Evolutionary conservation across 1,284 basidiomycete genomes (phyloP).

Genomic region (Hymenochaete sp.): DNA sequence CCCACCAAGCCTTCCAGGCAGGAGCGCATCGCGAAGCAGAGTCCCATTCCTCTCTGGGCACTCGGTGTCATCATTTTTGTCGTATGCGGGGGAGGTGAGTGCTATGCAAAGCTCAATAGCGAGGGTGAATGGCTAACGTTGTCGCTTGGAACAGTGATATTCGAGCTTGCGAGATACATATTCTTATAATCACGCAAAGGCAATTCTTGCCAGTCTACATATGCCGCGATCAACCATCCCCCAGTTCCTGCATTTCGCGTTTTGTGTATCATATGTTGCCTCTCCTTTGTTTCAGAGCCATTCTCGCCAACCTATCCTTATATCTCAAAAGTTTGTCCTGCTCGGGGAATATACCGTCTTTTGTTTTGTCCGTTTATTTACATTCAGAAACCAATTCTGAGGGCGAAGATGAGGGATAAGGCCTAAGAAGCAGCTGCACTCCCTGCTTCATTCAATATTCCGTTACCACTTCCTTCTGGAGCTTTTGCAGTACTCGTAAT

Average conservation of each 20-base stretch:
- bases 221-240: no score
- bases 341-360: no score
- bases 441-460: conserved; percentile 1
- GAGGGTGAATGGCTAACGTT: conserved; percentile 6
- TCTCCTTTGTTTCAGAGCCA: no score
- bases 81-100: conserved; percentile 66
- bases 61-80: conserved; percentile 62
- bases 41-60: conserved; percentile 64
- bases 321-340: no score
- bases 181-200: conserved; percentile 48
- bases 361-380: no score
- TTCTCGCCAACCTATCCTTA: no score
- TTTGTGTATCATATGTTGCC: no score
- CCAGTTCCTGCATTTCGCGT: no score
- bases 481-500: conserved; percentile 20
- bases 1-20: conserved; percentile 61
- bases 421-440: not conserved
- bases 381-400: no score
- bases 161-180: conserved; percentile 57
- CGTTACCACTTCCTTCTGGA: conserved; percentile 14
- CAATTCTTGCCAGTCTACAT: no score
- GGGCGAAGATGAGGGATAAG: no score
- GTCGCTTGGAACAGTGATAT: conserved; percentile 43
- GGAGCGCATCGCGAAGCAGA: conserved; percentile 58
- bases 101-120: not conserved